Evolutionary conservation across 2,329 filamentous ascomycete species (phyloP), one percentile per base, ranked within the genome.

Genomic region (Fusarium sulawesiense): DNA sequence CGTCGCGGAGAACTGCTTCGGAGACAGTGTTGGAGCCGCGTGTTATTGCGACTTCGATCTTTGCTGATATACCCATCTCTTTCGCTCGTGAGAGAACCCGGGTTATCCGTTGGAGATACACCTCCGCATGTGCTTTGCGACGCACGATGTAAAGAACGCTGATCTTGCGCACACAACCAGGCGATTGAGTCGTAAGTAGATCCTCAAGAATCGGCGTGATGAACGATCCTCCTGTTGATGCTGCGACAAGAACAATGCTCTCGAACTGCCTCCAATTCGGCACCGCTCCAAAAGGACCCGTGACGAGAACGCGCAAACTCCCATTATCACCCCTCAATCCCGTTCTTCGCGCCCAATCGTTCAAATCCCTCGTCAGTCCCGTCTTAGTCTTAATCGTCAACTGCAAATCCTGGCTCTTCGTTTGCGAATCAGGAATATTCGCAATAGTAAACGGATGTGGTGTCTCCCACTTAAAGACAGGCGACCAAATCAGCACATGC

Each of bases 191-290:
- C 2, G 58, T 46, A 6, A 75, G 34, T 7, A 76, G 9, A 18
- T 69, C 68, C 5, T 75, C 71, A 6, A 76, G 64, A 14, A 75
- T 34, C 11, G 74, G 74, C 3, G 74, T 72, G 1, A 48, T 69
- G 16, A 75, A 76, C 0, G 74, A 75, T 11, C 71, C 73, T 30
- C 74, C 74, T 0, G 74, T 76, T 0, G 74, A 76, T 2, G 71
- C 59, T 8, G 71, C 57, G 21, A 76, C 20, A 5, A 76, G 59
- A 11, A 74, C 46, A 4, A 76, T 18, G 7, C 65, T 75, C 11
- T 73, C 74, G n/a, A 61, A 74, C 14, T 76, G 74, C 14, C 47
- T 73, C 74, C 73, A 76, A n/a, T 74, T 69, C 5, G 71, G 67
- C 18, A 62, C 34, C 3, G 44, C 30, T 0, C 74, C 74, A 40